Conservation (phyloP, 768 basidiomycete species). For the Cystobasidium onofrii region DNA sequence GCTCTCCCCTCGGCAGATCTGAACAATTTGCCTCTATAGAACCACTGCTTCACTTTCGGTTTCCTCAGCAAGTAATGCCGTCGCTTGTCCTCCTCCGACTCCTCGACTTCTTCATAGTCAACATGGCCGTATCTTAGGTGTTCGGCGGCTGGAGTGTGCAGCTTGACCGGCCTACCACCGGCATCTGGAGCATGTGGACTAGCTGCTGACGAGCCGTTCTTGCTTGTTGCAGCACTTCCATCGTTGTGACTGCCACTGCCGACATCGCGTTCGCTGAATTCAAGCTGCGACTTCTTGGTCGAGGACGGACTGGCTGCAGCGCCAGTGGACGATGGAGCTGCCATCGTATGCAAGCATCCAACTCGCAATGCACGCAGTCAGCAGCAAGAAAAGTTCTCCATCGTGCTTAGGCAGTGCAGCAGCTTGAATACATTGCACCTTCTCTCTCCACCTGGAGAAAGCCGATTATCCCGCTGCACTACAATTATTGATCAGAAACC, state of each 20-base stretch:
- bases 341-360: too few relatives aligned
- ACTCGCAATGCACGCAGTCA: neutral
- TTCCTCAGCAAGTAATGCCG: neutral
- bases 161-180: neutral
- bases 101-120: neutral
- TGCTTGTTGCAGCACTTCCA: neutral
- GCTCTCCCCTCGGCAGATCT: slow-evolving; percentile 12
- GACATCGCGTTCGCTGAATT: too few relatives aligned
- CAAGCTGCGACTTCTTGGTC: neutral
- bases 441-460: neutral
- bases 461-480: neutral
- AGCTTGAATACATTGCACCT: too few relatives aligned
- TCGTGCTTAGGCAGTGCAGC: too few relatives aligned
- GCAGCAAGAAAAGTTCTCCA: too few relatives aligned
- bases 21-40: slow-evolving; percentile 5
- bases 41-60: slow-evolving; percentile 8
- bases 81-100: neutral
- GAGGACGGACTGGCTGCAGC: neutral
- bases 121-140: neutral
- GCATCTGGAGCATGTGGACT: too few relatives aligned
- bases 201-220: too few relatives aligned
- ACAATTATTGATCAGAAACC: neutral
- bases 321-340: neutral
- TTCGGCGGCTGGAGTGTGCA: neutral
- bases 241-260: neutral